Evolutionary conservation across 108 stramenopile species (phyloP).

Genomic region (Cyclotella cryptica): DNA sequence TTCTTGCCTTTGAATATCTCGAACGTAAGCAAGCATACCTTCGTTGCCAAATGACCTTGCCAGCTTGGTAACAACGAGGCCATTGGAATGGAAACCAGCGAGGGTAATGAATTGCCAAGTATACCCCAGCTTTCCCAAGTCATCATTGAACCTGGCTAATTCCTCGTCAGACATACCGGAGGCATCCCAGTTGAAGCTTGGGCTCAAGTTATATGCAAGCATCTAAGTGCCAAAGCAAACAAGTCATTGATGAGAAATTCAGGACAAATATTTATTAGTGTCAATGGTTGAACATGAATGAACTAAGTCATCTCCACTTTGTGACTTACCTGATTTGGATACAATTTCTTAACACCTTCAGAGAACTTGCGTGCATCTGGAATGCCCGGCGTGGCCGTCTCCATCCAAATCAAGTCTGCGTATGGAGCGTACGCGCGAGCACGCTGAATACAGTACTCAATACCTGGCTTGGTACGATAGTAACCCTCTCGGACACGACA

Average conservation of each 20-base stretch:
- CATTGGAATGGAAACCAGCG: conserved; percentile 96
- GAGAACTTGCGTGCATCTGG: conserved; percentile 82
- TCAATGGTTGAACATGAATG: background rate
- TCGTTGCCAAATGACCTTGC: conserved; percentile 87
- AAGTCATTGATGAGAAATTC: background rate
- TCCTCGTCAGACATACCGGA: conserved; percentile 90
- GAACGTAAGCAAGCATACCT: conserved; percentile 95
- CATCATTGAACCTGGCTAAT: conserved; percentile 88
- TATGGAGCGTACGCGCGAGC: conserved; percentile 92
- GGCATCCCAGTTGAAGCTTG: conserved; percentile 97
- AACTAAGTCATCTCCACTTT: background rate
- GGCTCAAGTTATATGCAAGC: conserved; percentile 96
- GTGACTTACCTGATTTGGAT: conserved; percentile 55
- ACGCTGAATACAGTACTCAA: conserved; percentile 93
- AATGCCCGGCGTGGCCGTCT: conserved; percentile 86
- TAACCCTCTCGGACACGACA: conserved; percentile 96
- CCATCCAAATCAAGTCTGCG: conserved; percentile 97
- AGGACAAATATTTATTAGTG: background rate
- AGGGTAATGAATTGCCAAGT: conserved; percentile 97
- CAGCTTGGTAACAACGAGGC: conserved; percentile 87
- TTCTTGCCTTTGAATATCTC: conserved; percentile 92
- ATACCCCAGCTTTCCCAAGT: conserved; percentile 86
- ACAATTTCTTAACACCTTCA: conserved; percentile 71
- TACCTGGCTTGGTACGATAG: conserved; percentile 89
- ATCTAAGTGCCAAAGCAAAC: conserved; percentile 50